Evolutionary conservation across 164 flowering plant species (phyloP).

Genomic region (Stephania japonica): DNA sequence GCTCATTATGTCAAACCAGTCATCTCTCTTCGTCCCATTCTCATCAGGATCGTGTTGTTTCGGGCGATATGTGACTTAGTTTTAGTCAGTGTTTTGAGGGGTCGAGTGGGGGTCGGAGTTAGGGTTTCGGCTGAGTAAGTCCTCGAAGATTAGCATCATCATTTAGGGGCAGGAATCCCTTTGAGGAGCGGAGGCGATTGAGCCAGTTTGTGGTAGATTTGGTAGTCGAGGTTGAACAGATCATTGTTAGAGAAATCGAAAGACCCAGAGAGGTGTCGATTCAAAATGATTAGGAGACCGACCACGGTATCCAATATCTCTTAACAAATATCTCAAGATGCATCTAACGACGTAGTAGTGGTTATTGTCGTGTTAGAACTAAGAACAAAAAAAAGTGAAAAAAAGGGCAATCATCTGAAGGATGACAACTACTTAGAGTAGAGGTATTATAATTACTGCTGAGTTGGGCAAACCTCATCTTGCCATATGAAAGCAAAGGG

Average conservation of each 20-base stretch:
- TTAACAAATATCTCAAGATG: too few species aligned
- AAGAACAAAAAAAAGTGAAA: too few species aligned
- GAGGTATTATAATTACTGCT: too few species aligned
- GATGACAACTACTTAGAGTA: too few species aligned
- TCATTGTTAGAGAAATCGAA: not conserved
- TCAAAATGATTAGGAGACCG: too few species aligned
- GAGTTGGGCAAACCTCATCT: slow-evolving; percentile 37
- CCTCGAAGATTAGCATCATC: slow-evolving; percentile 38
- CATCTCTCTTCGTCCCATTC: slow-evolving; percentile 8
- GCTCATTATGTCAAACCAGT: slow-evolving; percentile 31
- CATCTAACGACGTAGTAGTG: too few species aligned
- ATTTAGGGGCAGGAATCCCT: slow-evolving; percentile 38
- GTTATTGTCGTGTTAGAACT: too few species aligned
- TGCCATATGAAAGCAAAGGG: slow-evolving; percentile 59
- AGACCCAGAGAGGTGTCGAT: too few species aligned
- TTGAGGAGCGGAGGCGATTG: slow-evolving; percentile 61
- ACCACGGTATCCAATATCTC: too few species aligned
- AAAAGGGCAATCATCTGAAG: too few species aligned
- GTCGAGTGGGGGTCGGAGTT: not conserved
- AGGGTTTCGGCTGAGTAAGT: slow-evolving; percentile 30
- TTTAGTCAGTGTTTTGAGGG: not conserved
- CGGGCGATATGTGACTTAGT: not conserved
- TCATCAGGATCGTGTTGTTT: not conserved
- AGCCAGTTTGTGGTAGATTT: slow-evolving; percentile 44
- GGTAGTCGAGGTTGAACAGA: not conserved